phyloP scores from a whole-genome alignment of 2,329 filamentous ascomycete genomes.

The Pseudogymnoascus sp. region DNA sequence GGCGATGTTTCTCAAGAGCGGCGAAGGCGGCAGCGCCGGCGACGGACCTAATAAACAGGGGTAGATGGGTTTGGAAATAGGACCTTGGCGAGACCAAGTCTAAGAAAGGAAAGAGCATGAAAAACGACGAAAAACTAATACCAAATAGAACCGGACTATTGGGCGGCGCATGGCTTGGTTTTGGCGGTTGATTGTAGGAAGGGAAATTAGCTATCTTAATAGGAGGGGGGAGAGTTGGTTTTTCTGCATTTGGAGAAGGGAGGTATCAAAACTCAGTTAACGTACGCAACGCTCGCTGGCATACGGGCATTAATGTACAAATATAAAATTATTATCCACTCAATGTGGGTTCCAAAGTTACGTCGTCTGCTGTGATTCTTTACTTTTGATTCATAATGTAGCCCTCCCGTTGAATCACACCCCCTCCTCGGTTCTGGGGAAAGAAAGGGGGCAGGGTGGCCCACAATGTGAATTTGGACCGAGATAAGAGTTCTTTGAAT shows the following conservation, averaged over 20 bases:
- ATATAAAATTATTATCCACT: neutral
- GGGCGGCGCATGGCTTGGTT: neutral
- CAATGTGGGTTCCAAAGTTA: neutral
- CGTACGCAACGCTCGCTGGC: neutral
- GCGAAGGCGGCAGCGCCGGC: neutral
- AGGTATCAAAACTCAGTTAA: neutral
- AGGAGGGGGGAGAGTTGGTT: neutral
- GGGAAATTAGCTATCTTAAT: conserved; percentile 3
- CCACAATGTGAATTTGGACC: neutral
- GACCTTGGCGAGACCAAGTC: neutral
- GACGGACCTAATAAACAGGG: neutral
- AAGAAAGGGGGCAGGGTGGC: too few relatives aligned
- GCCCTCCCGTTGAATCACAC: neutral
- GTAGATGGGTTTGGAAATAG: neutral
- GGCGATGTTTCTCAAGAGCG: conserved; percentile 28
- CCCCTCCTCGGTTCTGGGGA: neutral
- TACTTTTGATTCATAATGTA: neutral
- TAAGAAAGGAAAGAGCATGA: neutral
- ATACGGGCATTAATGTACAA: conserved; percentile 5
- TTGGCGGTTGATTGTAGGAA: neutral
- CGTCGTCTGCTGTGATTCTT: neutral
- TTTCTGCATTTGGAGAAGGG: conserved; percentile 1
- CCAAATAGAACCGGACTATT: conserved; percentile 6
- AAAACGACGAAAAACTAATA: conserved; percentile 6
- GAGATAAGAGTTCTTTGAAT: neutral